These are phyloP conservation scores for Wallacemonas sp. DNA, from an alignment of 208 protist genomes.

Conservation along the genomic window DNA sequence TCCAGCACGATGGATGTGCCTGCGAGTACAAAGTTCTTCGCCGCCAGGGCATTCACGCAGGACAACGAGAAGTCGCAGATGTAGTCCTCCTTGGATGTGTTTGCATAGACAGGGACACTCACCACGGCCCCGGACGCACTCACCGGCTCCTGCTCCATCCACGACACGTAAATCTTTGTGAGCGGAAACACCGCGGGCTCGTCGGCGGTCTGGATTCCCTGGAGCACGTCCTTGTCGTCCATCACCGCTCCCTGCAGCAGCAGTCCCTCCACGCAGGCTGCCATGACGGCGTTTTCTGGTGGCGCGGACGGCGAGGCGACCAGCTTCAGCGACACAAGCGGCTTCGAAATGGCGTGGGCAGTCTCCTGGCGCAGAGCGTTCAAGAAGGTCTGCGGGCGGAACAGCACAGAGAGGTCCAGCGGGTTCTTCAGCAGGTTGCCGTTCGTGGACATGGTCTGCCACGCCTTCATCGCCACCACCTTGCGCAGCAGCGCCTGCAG, in stretches of 20 bases:
- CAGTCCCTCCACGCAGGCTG: constrained; percentile 72
- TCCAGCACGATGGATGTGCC: constrained; percentile 89
- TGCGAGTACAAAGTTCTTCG: constrained; percentile 82
- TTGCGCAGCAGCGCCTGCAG: constrained; percentile 84
- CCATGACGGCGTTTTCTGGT: constrained; percentile 41
- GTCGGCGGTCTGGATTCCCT: constrained; percentile 80
- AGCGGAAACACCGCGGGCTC: constrained; percentile 80
- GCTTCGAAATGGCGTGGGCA: constrained; percentile 64
- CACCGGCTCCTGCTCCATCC: constrained; percentile 37
- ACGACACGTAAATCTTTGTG: constrained; percentile 73
- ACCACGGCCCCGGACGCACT: constrained; percentile 11
- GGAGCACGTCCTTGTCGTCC: constrained; percentile 63
- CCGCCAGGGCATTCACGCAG: constrained; percentile 59
- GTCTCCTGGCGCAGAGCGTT: constrained; percentile 96
- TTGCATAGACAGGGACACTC: constrained; percentile 88
- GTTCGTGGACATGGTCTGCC: constrained; percentile 46
- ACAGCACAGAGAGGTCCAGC: constrained; percentile 86
- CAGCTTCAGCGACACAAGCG: constrained; percentile 83
- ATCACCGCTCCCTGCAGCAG: constrained; percentile 87
- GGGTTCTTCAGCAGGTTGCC: constrained; percentile 68
- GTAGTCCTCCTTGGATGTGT: constrained; percentile 78
- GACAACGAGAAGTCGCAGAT: constrained; percentile 87
- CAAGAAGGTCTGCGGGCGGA: constrained; percentile 94
- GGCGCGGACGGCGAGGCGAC: constrained; percentile 55
- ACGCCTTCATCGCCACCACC: constrained; percentile 75